phyloP scores from a whole-genome alignment of 2,329 filamentous ascomycete genomes.

The Immersiporthe knoxdaviesiana region DNA sequence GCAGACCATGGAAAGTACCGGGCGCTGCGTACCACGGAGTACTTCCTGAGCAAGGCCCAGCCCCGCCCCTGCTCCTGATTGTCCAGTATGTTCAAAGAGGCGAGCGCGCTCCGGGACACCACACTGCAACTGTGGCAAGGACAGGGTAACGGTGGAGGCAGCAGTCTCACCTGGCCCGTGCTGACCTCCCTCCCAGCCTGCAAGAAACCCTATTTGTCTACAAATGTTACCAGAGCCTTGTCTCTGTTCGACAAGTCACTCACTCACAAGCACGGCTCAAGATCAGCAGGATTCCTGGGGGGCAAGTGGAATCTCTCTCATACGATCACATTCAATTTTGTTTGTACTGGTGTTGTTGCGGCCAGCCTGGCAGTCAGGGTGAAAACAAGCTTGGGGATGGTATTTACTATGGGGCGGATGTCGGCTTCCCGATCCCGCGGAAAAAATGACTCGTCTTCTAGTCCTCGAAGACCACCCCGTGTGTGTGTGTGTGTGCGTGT shows the following conservation, averaged over 20 bases:
- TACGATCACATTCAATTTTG: background rate
- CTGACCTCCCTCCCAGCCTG: conserved; percentile 3
- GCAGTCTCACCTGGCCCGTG: conserved; percentile 11
- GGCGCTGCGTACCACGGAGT: conserved; percentile 6
- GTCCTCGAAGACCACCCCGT: background rate
- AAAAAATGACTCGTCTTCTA: conserved; percentile 21
- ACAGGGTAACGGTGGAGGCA: conserved; percentile 1
- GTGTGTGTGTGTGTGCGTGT: background rate
- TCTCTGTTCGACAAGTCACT: conserved; percentile 1
- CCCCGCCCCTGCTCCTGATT: conserved; percentile 21
- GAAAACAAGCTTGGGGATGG: background rate
- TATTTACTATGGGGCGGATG: conserved; percentile 3
- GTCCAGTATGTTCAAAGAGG: conserved; percentile 15
- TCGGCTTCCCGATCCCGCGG: conserved; percentile 10
- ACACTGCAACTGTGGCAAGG: conserved; percentile 26
- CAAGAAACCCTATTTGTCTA: background rate
- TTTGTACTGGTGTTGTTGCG: conserved; percentile 3
- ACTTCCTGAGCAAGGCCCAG: conserved; percentile 3
- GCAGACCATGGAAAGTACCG: conserved; percentile 1
- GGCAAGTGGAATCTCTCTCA: background rate
- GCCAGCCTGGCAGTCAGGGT: background rate
- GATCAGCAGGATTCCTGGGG: background rate
- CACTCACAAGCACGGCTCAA: conserved; percentile 10
- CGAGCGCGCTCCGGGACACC: conserved; percentile 22
- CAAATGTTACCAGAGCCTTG: conserved; percentile 6